Evolutionary conservation across 2,329 filamentous ascomycete species (phyloP), one percentile per base, ranked within the genome.

Genomic region (Sclerotinia trifoliorum): DNA sequence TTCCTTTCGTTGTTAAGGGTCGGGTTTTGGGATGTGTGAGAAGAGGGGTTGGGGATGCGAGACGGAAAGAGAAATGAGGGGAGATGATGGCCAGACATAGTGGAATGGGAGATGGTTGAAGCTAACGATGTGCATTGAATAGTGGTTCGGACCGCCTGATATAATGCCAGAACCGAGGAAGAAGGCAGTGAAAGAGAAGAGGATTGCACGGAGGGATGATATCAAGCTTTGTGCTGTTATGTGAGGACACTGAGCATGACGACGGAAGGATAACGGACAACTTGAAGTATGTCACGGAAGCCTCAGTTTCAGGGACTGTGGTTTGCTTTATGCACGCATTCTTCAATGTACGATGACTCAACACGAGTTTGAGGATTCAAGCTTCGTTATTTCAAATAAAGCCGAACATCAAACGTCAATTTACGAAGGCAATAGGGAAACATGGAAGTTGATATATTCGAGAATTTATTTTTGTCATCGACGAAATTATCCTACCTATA

Each of bases 101-200:
- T 26, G 19, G 11, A 19, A 13, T 49, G 32, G 29, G 44, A 17
- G 2, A 62, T 19, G 32, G 21, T 21, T 35, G 17, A 21, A 46
- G 39, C 39, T 46, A 35, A 51, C 42, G n/a, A 19, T 26, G 21
- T 26, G 60, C 3, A 21, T 55, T 21, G 57, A 39, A 56, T 63
- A 67, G 65, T 67, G 65, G 65, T 67, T 67, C 48, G 57, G 57
- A 17, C 65, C 65, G 5, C 65, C 65, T 24, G 57, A 49, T 24
- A 17, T 29, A 21, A 42, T 24, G 8, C 65, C 57, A 10, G 49
- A 35, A 24, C 65, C 65, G 13, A 67, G 49, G 32, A 66, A 44
- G 44, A 48, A 15, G 24, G 29, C 32, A 35, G 29, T 48, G n/a
- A n/a, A 56, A 46, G 44, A 54, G 52, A 44, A 54, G 29, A 24